Base-by-base conservation (phyloP, 768 basidiomycete species). In the Exidia glandulosa region DNA sequence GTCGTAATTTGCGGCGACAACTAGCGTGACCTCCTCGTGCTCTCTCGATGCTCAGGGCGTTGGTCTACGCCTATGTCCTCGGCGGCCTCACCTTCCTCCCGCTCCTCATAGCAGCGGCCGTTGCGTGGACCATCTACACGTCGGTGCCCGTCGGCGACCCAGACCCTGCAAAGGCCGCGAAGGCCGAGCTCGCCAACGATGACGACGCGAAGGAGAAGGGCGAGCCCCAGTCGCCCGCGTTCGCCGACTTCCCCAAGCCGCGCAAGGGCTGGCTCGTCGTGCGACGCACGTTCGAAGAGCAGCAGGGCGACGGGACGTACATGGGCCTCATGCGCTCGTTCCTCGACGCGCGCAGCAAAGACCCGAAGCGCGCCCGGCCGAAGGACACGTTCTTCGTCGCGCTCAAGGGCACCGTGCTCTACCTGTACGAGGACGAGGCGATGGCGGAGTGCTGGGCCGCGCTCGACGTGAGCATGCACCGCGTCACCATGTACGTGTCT, bases 321-420 rank as follows among this genome's bases (percentile, higher is more conserved):
- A 87, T 90, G 59, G 84, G 79, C n/a, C 73, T 90, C 62, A 83
- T 93, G 67, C 82, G 83, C 59, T 86, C 87, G 14, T 88, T 90
- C 68, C 75, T 92, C 61, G 90, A 91, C 66, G 76, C 89, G 19
- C 79, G 88, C 60, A 90, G 89, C 57, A 88, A 89, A 69, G 90
- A 93, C 72, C 88, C 91, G 7, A 88, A 87, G 68, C 78, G 82
- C 45, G 84, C 87, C 14, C 80, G 88, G 56, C 91, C 93, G 16
- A 92, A 91, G 73, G 94, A 96, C 70, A 86, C 81, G 81, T 96
- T 90, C 85, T 96, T 86, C 70, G 89, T 87, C 58, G 91, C 87
- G 6, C 79, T 98, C 70, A 97, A 97, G 77, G 90, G 88, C 48
- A 87, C 84, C 66, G 85, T 95, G 37, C 74, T 98, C 32, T 97